A percentile compares a stretch with the other conserved stretches of the same genome.
Evolutionary conservation across 345 rosid species (phyloP).

Genomic region (Corchorus olitorius): DNA sequence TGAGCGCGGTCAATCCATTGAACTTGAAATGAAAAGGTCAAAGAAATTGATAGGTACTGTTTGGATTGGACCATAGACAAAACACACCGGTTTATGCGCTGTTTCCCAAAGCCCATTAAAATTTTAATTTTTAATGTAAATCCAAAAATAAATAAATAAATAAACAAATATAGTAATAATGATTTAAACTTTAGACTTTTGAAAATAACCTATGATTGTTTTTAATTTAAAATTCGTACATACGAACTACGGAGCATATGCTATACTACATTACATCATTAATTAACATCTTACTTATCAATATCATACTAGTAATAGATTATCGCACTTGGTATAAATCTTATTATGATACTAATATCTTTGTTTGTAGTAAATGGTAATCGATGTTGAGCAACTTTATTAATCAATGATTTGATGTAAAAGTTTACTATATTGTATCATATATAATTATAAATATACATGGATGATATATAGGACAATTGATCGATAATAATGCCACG

Average conservation of each 20-base stretch:
- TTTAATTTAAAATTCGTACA: neutral
- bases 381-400: neutral
- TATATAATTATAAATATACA: neutral
- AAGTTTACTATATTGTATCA: no score
- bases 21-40: slow-evolving; percentile 5
- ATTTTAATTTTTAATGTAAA: no score
- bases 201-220: neutral
- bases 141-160: no score
- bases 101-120: neutral
- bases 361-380: neutral
- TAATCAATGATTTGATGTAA: neutral
- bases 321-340: no score
- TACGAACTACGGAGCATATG: no score
- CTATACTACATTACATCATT: no score
- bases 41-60: slow-evolving; percentile 5
- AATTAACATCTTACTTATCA: no score
- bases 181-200: neutral
- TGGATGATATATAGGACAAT: neutral
- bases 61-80: slow-evolving; percentile 12
- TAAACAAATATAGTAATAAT: neutral
- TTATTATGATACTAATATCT: no score
- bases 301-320: no score
- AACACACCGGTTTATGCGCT: neutral
- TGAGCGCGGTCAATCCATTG: neutral
- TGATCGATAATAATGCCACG: neutral